These are phyloP conservation scores for Penicillium sp. DNA, from an alignment of 2,329 filamentous ascomycete genomes.

Conservation along the genomic window DNA sequence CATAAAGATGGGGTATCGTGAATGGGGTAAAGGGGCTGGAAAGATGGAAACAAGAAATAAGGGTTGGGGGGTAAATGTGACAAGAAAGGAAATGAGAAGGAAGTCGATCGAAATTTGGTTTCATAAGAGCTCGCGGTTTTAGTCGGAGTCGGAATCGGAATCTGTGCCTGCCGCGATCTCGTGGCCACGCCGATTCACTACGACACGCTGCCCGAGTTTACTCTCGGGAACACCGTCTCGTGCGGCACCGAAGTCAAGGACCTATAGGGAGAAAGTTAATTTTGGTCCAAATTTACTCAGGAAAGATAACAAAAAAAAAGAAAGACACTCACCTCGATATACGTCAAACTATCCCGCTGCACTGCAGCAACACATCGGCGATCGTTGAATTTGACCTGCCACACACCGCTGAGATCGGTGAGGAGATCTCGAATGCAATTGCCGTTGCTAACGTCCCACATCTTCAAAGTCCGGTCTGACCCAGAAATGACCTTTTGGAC, in stretches of 20 bases:
- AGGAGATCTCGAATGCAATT: constrained; percentile 91
- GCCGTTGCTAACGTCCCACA: constrained; percentile 95
- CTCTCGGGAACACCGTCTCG: constrained; percentile 80
- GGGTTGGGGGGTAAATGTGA: constrained; percentile 14
- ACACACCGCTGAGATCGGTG: constrained; percentile 92
- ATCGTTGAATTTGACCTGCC: constrained; percentile 98
- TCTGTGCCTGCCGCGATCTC: constrained; percentile 34
- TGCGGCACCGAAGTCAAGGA: constrained; percentile 93
- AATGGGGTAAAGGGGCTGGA: constrained; percentile 23
- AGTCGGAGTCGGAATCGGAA: constrained; percentile 28
- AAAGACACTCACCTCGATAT: constrained; percentile 76
- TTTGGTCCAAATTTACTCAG: not conserved
- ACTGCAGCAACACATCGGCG: constrained; percentile 94
- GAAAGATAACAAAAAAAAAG: not conserved
- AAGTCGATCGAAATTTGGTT: not conserved
- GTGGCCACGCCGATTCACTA: constrained; percentile 44
- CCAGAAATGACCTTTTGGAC: constrained; percentile 95
- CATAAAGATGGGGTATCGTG: constrained; percentile 42
- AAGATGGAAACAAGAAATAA: constrained; percentile 7
- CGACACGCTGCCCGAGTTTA: constrained; percentile 75
- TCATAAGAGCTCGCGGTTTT: not conserved
- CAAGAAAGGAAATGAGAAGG: constrained; percentile 3
- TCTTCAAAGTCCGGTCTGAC: constrained; percentile 92
- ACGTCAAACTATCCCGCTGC: constrained; percentile 87
- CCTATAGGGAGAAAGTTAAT: constrained; percentile 55